phyloP scores from a whole-genome alignment of 2,329 filamentous ascomycete species.

The Geosmithia morbida region DNA sequence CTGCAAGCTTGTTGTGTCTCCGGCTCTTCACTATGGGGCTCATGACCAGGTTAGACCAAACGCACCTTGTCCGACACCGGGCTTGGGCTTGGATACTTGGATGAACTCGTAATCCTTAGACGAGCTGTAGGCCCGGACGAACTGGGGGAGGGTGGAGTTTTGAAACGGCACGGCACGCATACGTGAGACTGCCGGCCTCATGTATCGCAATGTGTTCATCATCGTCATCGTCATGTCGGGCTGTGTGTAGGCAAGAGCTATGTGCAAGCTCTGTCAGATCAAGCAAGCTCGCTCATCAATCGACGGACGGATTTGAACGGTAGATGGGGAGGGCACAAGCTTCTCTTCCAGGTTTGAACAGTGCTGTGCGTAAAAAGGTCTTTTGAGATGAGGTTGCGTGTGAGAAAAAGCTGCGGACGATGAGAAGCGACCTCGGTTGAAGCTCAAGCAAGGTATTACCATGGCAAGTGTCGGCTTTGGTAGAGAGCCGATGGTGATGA shows the following conservation, averaged over 20 bases:
- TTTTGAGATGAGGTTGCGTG: too few species aligned
- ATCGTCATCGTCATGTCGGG: slow-evolving; percentile 10
- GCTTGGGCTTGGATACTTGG: slow-evolving; percentile 65
- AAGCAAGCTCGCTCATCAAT: not conserved
- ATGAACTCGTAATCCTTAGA: slow-evolving; percentile 62
- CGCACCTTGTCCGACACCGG: slow-evolving; percentile 81
- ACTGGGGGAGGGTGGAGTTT: slow-evolving; percentile 38
- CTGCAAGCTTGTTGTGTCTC: not conserved
- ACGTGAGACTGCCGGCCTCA: slow-evolving; percentile 38
- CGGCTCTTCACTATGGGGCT: not conserved
- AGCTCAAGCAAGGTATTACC: not conserved
- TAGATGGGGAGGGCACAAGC: not conserved
- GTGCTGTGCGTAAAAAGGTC: too few species aligned
- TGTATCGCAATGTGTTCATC: slow-evolving; percentile 40
- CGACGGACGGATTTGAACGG: not conserved
- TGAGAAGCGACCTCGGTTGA: not conserved
- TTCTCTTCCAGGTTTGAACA: not conserved
- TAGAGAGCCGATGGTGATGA: slow-evolving; percentile 10
- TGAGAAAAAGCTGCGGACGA: not conserved
- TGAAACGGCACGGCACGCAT: slow-evolving; percentile 28
- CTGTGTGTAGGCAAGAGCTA: not conserved
- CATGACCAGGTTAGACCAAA: not conserved
- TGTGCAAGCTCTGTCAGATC: not conserved
- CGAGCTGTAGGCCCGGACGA: slow-evolving; percentile 34
- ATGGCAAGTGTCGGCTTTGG: slow-evolving; percentile 15